A percentile compares a stretch with the other conserved stretches of the same genome.
These are phyloP conservation scores for Lipomyces kockii DNA, from an alignment of 805 yeast species.

Conservation along the genomic window DNA sequence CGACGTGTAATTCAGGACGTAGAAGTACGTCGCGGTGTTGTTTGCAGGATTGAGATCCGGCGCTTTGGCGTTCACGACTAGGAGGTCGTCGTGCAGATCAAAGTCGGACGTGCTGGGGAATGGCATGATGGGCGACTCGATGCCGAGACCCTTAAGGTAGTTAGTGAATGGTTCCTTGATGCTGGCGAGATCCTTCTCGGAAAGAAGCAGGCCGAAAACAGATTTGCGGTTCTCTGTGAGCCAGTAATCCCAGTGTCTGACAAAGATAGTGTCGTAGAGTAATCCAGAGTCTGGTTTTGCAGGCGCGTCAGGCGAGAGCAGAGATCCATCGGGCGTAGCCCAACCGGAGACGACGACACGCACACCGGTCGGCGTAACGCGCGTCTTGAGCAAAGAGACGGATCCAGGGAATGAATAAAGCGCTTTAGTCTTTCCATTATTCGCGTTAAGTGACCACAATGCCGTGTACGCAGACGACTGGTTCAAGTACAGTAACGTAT, in stretches of 20 bases:
- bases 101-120: slow-evolving; percentile 34
- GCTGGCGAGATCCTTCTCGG: slow-evolving; percentile 15
- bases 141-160: slow-evolving; percentile 22
- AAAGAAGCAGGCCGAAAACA: slow-evolving; percentile 34
- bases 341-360: slow-evolving; percentile 35
- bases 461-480: slow-evolving; percentile 21
- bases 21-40: slow-evolving; percentile 40
- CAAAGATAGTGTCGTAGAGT: slow-evolving; percentile 36
- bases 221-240: slow-evolving; percentile 31
- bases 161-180: slow-evolving; percentile 28
- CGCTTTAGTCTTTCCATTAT: slow-evolving; percentile 4
- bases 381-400: slow-evolving; percentile 26
- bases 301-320: slow-evolving; percentile 34
- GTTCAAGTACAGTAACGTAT: slow-evolving; percentile 29
- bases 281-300: slow-evolving; percentile 24
- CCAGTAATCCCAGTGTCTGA: slow-evolving; percentile 41
- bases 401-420: slow-evolving; percentile 29
- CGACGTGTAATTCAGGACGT: slow-evolving; percentile 30
- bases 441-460: slow-evolving; percentile 27
- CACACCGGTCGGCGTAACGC: slow-evolving; percentile 21
- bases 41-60: slow-evolving; percentile 38
- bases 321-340: slow-evolving; percentile 32
- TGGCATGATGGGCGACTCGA: slow-evolving; percentile 36
- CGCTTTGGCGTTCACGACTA: slow-evolving; percentile 38
- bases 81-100: slow-evolving; percentile 31